Percentiles rank a stretch among this genome's conserved stretches.
Conservation (phyloP, 768 basidiomycete species). For the Russula griseocarnosa region DNA sequence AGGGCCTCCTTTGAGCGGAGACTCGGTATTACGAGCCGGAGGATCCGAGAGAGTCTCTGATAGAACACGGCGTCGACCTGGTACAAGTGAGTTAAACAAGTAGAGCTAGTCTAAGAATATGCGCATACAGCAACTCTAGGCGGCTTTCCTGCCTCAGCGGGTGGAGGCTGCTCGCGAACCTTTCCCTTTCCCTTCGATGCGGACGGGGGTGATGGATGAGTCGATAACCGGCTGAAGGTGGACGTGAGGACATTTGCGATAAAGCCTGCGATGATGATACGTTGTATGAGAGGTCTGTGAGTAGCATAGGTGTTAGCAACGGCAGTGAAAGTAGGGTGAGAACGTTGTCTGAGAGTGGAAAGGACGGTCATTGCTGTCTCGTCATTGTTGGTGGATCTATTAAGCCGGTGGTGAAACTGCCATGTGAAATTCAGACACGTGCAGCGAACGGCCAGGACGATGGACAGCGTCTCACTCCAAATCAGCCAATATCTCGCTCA, state of each 20-base stretch:
- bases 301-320: conserved; percentile 52
- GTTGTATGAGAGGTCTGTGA: conserved; percentile 71
- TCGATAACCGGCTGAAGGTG: conserved; percentile 56
- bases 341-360: conserved; percentile 33
- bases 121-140: conserved; percentile 64
- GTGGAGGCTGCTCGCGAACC: conserved; percentile 37
- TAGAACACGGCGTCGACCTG: conserved; percentile 94
- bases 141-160: conserved; percentile 40
- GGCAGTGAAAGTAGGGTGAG: conserved; percentile 40
- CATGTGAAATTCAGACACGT: conserved; percentile 14
- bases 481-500: conserved; percentile 49
- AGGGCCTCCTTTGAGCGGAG: conserved; percentile 82
- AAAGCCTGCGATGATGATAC: conserved; percentile 62
- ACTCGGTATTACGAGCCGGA: conserved; percentile 85
- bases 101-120: not conserved
- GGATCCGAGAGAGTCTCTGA: conserved; percentile 65
- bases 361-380: conserved; percentile 33
- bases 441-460: not conserved
- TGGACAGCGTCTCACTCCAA: conserved; percentile 34
- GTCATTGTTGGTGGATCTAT: not conserved
- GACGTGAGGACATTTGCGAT: conserved; percentile 64
- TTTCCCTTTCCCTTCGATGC: conserved; percentile 36
- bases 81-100: conserved; percentile 4
- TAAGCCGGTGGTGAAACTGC: not conserved
- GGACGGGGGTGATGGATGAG: conserved; percentile 37